Percentiles rank a stretch among this genome's conserved stretches.
phyloP scores from a whole-genome alignment of 306 rosid species.

The Fragaria nilgerrensis region DNA sequence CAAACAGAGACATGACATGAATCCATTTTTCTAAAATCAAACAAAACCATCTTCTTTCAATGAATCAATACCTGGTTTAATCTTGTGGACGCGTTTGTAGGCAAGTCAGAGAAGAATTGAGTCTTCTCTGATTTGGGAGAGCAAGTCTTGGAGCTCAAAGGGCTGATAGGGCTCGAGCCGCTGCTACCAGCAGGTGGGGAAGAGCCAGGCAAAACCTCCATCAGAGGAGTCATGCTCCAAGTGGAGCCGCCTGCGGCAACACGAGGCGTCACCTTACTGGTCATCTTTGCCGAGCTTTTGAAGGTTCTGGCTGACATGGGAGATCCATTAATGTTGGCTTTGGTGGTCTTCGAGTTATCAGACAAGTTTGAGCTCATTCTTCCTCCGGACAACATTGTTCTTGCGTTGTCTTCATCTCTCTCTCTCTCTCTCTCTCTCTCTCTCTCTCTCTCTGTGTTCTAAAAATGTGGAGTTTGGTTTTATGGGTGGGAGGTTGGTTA shows the following conservation, averaged over 20 bases:
- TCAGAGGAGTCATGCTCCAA: constrained; percentile 45
- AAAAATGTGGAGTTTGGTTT: neutral
- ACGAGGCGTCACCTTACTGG: neutral
- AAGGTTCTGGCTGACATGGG: constrained; percentile 28
- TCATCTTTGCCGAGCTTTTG: neutral
- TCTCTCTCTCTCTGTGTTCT: too few species aligned
- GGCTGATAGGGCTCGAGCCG: constrained; percentile 18
- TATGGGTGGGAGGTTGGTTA: neutral
- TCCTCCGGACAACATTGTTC: constrained; percentile 8
- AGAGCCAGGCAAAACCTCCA: constrained; percentile 39
- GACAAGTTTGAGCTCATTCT: neutral
- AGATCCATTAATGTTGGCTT: constrained; percentile 6
- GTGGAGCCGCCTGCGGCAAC: neutral
- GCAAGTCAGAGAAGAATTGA: constrained; percentile 20
- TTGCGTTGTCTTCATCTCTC: neutral
- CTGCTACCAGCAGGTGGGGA: constrained; percentile 42
- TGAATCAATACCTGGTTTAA: constrained; percentile 35
- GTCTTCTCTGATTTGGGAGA: constrained; percentile 19
- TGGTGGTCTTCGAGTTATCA: constrained; percentile 3
- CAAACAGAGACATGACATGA: neutral
- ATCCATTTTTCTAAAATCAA: neutral
- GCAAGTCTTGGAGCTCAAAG: constrained; percentile 15
- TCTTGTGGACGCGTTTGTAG: constrained; percentile 34
- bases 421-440: neutral
- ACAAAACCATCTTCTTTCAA: neutral